A percentile compares a stretch with the other conserved stretches of the same genome.
Evolutionary conservation across 2,329 filamentous ascomycete genomes (phyloP).

Genomic region (Plenodomus biglobosus): DNA sequence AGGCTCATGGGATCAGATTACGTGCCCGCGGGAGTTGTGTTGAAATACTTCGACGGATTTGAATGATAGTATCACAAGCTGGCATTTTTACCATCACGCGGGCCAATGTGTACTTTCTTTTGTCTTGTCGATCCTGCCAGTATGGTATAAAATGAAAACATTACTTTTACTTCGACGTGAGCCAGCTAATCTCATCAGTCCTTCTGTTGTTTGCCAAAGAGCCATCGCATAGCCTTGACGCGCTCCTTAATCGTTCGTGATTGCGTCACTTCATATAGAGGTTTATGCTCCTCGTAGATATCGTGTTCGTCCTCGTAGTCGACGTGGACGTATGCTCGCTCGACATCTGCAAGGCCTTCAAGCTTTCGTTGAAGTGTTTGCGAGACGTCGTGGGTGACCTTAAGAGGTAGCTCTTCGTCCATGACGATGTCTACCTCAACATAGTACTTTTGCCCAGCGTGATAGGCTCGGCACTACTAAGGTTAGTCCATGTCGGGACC

Average conservation of each 20-base stretch:
- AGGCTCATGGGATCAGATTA: no score
- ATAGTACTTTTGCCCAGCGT: slow-evolving; percentile 63
- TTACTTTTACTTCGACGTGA: neutral
- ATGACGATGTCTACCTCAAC: slow-evolving; percentile 66
- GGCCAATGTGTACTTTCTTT: no score
- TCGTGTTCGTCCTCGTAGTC: slow-evolving; percentile 50
- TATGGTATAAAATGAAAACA: neutral
- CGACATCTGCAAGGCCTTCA: slow-evolving; percentile 53
- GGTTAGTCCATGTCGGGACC: slow-evolving; percentile 14
- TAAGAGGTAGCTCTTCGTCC: slow-evolving; percentile 57
- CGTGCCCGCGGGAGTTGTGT: no score
- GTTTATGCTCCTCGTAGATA: slow-evolving; percentile 45
- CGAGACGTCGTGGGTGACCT: slow-evolving; percentile 61
- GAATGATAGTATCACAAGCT: no score
- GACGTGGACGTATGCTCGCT: slow-evolving; percentile 54
- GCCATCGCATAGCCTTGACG: slow-evolving; percentile 27
- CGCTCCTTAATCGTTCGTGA: slow-evolving; percentile 38
- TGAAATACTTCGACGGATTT: no score
- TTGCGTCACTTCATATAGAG: slow-evolving; percentile 40
- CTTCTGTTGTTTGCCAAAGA: slow-evolving; percentile 25
- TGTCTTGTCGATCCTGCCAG: no score
- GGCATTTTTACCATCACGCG: no score
- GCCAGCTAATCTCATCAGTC: neutral
- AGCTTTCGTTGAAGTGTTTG: slow-evolving; percentile 63
- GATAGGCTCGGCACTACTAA: slow-evolving; percentile 57